Percentiles rank a stretch among this genome's conserved stretches.
phyloP scores from a whole-genome alignment of 2,329 filamentous ascomycete genomes.

The Albifimbria verrucaria region DNA sequence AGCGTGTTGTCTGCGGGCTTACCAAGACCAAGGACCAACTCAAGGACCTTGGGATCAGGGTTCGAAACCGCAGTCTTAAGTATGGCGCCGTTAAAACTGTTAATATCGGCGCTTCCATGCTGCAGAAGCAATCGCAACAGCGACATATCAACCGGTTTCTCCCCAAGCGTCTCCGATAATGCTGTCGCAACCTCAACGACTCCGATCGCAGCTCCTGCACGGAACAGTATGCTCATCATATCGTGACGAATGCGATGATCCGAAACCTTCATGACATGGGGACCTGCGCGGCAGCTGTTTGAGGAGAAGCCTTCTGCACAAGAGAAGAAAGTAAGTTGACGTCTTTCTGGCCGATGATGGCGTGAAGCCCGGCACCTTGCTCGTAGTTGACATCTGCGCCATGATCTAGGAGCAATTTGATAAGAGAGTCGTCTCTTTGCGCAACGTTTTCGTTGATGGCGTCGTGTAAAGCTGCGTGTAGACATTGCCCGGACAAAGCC shows the following conservation, averaged over 20 bases:
- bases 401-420: slow-evolving; percentile 48
- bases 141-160: slow-evolving; percentile 46
- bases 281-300: slow-evolving; percentile 46
- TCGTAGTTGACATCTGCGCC: slow-evolving; percentile 54
- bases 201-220: slow-evolving; percentile 40
- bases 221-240: slow-evolving; percentile 45
- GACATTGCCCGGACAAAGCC: slow-evolving; percentile 41
- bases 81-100: slow-evolving; percentile 41
- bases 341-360: slow-evolving; percentile 47
- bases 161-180: slow-evolving; percentile 38
- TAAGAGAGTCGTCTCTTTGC: slow-evolving; percentile 47
- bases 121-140: slow-evolving; percentile 47
- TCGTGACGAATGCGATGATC: slow-evolving; percentile 41
- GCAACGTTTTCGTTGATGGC: slow-evolving; percentile 47
- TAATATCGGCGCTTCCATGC: slow-evolving; percentile 51
- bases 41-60: slow-evolving; percentile 45
- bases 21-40: slow-evolving; percentile 43
- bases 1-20: slow-evolving; percentile 42
- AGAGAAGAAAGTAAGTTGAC: slow-evolving; percentile 41
- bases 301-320: slow-evolving; percentile 42
- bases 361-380: slow-evolving; percentile 44
- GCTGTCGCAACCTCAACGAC: slow-evolving; percentile 39
- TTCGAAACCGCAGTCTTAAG: slow-evolving; percentile 38
- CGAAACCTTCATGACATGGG: slow-evolving; percentile 42
- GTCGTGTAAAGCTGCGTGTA: slow-evolving; percentile 49